A percentile compares a stretch with the other conserved stretches of the same genome.
These are phyloP conservation scores for Verbascum thapsus DNA, from an alignment of 257 asterid genomes.

Conservation along the genomic window DNA sequence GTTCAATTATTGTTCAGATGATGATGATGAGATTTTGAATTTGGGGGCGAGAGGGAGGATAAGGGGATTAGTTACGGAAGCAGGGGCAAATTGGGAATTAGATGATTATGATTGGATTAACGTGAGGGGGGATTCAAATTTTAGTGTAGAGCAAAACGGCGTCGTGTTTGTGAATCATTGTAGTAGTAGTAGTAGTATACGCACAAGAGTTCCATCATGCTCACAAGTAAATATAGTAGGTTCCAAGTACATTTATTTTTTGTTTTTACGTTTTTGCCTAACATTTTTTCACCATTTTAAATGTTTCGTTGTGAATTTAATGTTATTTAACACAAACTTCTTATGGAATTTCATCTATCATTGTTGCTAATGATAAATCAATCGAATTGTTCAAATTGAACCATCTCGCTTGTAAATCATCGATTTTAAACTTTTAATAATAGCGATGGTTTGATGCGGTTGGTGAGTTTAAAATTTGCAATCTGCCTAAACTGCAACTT, in stretches of 20 bases:
- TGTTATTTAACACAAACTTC: no score
- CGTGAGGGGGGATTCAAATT: constrained; percentile 42
- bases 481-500: no score
- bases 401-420: no score
- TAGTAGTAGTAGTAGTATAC: no score
- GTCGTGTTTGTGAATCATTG: no score
- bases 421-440: no score
- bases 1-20: constrained; percentile 34
- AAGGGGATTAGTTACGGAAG: constrained; percentile 33
- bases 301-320: background rate
- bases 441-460: no score
- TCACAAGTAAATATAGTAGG: background rate
- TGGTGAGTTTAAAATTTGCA: no score
- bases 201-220: no score
- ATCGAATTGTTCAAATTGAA: no score
- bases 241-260: background rate
- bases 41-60: constrained; percentile 38
- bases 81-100: constrained; percentile 53
- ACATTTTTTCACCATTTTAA: background rate
- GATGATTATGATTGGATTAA: constrained; percentile 50
- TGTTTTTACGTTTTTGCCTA: constrained; percentile 4
- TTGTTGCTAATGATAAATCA: no score
- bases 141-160: constrained; percentile 13
- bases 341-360: no score
- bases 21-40: background rate